Conservation (phyloP, 2,329 filamentous ascomycete species). For the Trichoderma atrobrunneum region DNA sequence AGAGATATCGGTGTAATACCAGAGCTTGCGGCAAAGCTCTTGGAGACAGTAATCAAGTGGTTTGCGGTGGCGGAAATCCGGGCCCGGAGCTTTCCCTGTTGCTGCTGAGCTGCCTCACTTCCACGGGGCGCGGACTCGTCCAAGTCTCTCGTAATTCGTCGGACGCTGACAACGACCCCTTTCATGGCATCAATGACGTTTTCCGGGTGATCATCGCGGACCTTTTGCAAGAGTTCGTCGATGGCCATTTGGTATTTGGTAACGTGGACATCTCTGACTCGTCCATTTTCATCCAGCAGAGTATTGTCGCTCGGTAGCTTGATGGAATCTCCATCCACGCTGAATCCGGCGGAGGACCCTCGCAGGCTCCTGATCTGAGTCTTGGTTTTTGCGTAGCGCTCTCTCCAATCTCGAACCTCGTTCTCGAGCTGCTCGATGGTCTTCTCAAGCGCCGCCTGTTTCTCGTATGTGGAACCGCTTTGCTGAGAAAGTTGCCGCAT, state of each 20-base stretch:
- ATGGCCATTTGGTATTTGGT: conserved; percentile 94
- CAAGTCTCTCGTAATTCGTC: conserved; percentile 80
- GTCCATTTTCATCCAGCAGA: conserved; percentile 67
- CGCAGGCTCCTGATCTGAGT: conserved; percentile 80
- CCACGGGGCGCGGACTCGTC: conserved; percentile 55
- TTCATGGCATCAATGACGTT: conserved; percentile 85
- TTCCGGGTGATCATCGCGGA: conserved; percentile 69
- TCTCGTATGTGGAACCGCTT: conserved; percentile 74
- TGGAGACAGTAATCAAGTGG: conserved; percentile 89
- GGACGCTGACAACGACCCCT: conserved; percentile 74
- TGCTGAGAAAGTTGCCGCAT: conserved; percentile 85
- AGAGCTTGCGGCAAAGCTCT: conserved; percentile 79
- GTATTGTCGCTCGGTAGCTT: conserved; percentile 63
- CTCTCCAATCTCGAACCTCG: conserved; percentile 86
- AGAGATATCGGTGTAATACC: conserved; percentile 92
- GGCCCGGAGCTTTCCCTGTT: conserved; percentile 69
- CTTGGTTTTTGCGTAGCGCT: conserved; percentile 82
- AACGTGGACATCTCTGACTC: conserved; percentile 87
- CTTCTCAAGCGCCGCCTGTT: conserved; percentile 73
- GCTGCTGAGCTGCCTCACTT: conserved; percentile 53
- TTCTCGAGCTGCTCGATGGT: conserved; percentile 74
- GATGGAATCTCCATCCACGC: conserved; percentile 66
- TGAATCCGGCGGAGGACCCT: conserved; percentile 73
- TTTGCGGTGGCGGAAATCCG: conserved; percentile 92
- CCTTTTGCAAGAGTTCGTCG: conserved; percentile 80